A percentile compares a stretch with the other conserved stretches of the same genome.
These are phyloP conservation scores for Tolypocladium endophyticum DNA, from an alignment of 2,329 filamentous ascomycete genomes.

Conservation along the genomic window DNA sequence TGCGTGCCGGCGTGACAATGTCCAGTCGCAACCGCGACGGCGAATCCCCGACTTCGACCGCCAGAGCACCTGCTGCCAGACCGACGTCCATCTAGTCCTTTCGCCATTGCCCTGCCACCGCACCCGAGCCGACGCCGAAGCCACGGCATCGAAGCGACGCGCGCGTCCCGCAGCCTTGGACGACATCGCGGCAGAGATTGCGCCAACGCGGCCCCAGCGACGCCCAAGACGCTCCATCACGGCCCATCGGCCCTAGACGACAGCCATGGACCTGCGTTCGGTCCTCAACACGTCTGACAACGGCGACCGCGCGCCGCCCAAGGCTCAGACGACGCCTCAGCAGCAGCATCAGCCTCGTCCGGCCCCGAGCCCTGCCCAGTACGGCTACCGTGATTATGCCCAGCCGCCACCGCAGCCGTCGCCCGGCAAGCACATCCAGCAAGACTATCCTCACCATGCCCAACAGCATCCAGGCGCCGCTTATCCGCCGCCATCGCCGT, in stretches of 20 bases:
- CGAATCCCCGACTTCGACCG: constrained; percentile 9
- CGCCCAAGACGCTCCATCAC: not conserved
- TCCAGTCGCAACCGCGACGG: constrained; percentile 12
- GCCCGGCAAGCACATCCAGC: constrained; percentile 32
- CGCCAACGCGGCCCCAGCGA: not conserved
- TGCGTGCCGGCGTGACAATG: constrained; percentile 12
- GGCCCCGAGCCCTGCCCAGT: constrained; percentile 29
- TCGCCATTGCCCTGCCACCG: not conserved
- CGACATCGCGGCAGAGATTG: not conserved
- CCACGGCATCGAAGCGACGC: not conserved
- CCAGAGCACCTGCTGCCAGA: constrained; percentile 3
- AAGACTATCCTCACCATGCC: constrained; percentile 28
- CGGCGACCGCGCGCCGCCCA: constrained; percentile 26
- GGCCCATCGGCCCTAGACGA: not conserved
- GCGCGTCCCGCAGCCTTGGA: not conserved
- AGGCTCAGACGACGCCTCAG: constrained; percentile 19
- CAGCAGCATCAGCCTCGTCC: constrained; percentile 20
- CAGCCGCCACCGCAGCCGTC: constrained; percentile 32
- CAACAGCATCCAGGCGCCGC: constrained; percentile 19
- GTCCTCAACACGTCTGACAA: constrained; percentile 44
- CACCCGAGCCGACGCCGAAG: not conserved
- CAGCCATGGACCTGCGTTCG: constrained; percentile 39
- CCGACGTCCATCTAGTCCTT: constrained; percentile 4
- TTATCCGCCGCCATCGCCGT: constrained; percentile 28
- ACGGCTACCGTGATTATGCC: constrained; percentile 40